phyloP scores from a whole-genome alignment of 2,329 filamentous ascomycete species.

The Colletotrichum musae region DNA sequence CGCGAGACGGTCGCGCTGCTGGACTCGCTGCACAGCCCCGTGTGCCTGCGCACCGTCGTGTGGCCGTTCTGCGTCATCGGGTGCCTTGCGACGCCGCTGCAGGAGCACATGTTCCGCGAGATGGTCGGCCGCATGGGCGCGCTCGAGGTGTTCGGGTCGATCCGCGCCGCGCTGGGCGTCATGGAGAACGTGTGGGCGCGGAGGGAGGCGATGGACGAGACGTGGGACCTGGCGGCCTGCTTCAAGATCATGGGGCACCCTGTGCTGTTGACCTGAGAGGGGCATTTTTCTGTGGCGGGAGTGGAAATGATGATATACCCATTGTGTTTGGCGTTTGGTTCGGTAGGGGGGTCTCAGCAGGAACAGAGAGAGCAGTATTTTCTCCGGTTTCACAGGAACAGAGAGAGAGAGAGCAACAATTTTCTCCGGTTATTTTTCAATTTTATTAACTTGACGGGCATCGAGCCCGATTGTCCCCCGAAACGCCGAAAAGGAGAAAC shows the following conservation, averaged over 20 bases:
- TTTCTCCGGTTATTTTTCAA: constrained; percentile 11
- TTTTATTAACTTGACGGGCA: constrained; percentile 14
- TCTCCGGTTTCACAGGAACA: not conserved
- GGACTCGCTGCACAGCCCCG: constrained; percentile 49
- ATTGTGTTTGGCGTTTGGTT: not conserved
- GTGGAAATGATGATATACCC: not conserved
- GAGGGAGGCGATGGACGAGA: constrained; percentile 56
- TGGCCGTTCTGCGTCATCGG: constrained; percentile 61
- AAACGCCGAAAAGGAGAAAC: constrained; percentile 11
- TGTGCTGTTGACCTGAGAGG: constrained; percentile 53
- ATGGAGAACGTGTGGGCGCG: constrained; percentile 64
- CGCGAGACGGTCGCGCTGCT: constrained; percentile 51
- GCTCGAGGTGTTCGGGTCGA: constrained; percentile 61
- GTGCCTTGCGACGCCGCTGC: constrained; percentile 55
- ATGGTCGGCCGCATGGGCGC: constrained; percentile 59
- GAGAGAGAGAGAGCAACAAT: not conserved
- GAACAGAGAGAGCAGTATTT: not conserved
- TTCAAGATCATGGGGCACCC: constrained; percentile 57
- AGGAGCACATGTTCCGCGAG: constrained; percentile 59
- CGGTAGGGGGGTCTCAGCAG: not conserved
- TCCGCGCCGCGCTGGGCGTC: constrained; percentile 58
- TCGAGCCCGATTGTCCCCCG: constrained; percentile 10
- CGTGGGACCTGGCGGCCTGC: constrained; percentile 61
- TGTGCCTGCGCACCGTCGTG: constrained; percentile 56
- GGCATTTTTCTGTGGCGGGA: too few relatives aligned